Evolutionary conservation across 1,284 basidiomycete species (phyloP), one percentile per base, ranked within the genome.

Genomic region (Ceratobasidium sp.): DNA sequence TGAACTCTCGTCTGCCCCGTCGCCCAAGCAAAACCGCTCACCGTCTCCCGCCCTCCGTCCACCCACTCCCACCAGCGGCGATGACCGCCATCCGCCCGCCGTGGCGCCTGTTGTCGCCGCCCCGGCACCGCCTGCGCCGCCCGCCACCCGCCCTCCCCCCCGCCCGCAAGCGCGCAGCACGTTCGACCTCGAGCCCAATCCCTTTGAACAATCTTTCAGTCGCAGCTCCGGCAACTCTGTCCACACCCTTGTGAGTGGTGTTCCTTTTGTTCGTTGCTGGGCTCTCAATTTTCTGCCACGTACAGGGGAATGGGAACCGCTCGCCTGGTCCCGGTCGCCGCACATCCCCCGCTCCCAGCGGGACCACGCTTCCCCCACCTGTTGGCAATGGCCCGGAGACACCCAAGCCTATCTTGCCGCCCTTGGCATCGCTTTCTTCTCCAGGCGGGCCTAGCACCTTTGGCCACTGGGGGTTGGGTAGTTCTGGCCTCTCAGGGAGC

Each of bases 191-290:
- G 97, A 99, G 84, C 95, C 95, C 18, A 99, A 99, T 83, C 97
- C 97, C 0, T 99, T 98, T 83, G 97, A 99, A 83, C 94, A 96
- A 85, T 97, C 95, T 70, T 99, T 98, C 85, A 83, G 85, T 86
- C 84, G 86, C 81, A 82, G 79, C 80, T 85, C 81, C 82, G 81
- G 82, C 73, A 82, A 80, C 65, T 81, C 83, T 7, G 62, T 75
- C n/a, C 73, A 75, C 41, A 75, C 62, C 16, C 52, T 75, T 1
- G 73, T 75, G 41, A 44, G 62, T 66, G 14, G 14, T n/a, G 54
- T 55, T 38, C 41, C 20, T 18, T 76, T 80, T 83, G 48, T 80
- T 83, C 1, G 83, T 82, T 77, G 84, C 84, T 81, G 87, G 81
- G 82, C 82, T 68, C 82, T 82, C 83, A 81, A 82, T 82, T 79